Conservation (phyloP, 2,329 filamentous ascomycete genomes). For the Fusarium nelsonii region DNA sequence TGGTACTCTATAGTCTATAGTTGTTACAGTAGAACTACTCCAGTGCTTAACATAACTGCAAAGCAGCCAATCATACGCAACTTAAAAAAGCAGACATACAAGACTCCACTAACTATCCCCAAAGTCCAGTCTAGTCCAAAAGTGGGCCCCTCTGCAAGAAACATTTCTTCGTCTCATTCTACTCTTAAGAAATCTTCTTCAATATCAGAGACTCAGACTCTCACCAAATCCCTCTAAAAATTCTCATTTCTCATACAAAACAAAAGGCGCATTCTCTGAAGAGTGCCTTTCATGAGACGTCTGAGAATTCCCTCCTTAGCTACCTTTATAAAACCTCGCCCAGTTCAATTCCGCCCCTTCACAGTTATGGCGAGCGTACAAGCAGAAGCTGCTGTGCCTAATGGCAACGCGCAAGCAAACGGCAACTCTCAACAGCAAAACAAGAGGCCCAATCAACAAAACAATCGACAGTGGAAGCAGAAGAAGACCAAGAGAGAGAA, state of each 20-base stretch:
- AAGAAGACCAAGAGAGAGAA: constrained; percentile 70
- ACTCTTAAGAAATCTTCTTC: constrained; percentile 18
- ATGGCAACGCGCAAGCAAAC: constrained; percentile 33
- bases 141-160: constrained; percentile 40
- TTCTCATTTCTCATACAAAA: not conserved
- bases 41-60: not conserved
- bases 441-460: constrained; percentile 45
- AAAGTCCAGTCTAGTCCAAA: constrained; percentile 1
- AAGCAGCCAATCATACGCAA: constrained; percentile 26
- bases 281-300: constrained; percentile 34
- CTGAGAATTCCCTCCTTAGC: constrained; percentile 32
- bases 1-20: too few relatives aligned
- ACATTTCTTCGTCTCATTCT: constrained; percentile 42
- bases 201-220: constrained; percentile 12
- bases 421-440: constrained; percentile 32
- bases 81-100: constrained; percentile 34
- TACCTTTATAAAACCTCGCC: constrained; percentile 32
- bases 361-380: constrained; percentile 43
- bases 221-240: not conserved
- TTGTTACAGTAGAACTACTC: not conserved
- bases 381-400: constrained; percentile 30
- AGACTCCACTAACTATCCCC: constrained; percentile 22
- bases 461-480: constrained; percentile 51
- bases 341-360: constrained; percentile 36
- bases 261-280: not conserved